A percentile compares a stretch with the other conserved stretches of the same genome.
Conservation (phyloP, 2,329 filamentous ascomycete genomes). For the Sordariomycetes sp. region DNA sequence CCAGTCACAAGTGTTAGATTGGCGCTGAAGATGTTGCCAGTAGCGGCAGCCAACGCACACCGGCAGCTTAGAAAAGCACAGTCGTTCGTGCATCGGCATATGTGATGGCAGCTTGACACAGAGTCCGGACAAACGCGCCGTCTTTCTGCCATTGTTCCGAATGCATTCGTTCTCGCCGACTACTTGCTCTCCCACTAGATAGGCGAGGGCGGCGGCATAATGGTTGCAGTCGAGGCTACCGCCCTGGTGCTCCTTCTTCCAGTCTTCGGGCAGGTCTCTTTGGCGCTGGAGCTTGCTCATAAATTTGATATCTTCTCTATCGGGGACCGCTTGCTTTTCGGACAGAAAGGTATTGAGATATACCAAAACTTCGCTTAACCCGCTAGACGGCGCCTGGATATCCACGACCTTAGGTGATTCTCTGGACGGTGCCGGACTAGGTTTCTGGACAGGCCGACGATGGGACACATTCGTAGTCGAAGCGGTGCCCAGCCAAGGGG, state of each 20-base stretch:
- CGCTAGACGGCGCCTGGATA: too few relatives aligned
- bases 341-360: conserved; percentile 14
- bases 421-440: neutral
- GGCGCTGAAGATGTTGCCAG: conserved; percentile 12
- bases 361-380: neutral
- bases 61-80: conserved; percentile 9
- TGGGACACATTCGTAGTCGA: too few relatives aligned
- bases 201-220: conserved; percentile 21
- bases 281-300: conserved; percentile 12
- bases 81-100: conserved; percentile 9
- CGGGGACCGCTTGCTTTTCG: conserved; percentile 9
- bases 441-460: too few relatives aligned
- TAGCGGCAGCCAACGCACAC: conserved; percentile 23
- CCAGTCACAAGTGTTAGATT: conserved; percentile 17
- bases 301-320: conserved; percentile 3
- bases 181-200: conserved; percentile 17
- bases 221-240: conserved; percentile 9
- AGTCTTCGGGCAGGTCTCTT: conserved; percentile 15
- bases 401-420: neutral
- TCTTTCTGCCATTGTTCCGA: neutral
- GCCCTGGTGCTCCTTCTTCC: conserved; percentile 13
- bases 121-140: conserved; percentile 9
- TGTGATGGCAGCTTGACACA: conserved; percentile 16
- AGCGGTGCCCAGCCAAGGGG: too few relatives aligned
- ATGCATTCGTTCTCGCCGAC: conserved; percentile 10